phyloP scores from a whole-genome alignment of 2,329 filamentous ascomycete species.

The Grosmannia clavigera region DNA sequence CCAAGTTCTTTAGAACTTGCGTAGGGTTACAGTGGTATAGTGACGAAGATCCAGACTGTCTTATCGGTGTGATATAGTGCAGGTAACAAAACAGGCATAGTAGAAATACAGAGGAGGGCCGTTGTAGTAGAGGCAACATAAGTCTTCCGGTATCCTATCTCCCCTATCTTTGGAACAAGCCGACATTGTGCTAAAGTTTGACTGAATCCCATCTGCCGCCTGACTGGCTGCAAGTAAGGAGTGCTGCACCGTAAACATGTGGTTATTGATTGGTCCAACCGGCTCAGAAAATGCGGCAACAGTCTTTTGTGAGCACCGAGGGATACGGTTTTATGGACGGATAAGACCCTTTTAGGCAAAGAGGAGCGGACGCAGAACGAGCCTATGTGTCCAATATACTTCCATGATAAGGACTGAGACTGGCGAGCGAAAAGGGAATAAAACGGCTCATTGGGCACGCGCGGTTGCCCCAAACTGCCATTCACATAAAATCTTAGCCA shows the following conservation, averaged over 20 bases:
- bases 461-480: neutral
- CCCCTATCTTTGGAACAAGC: neutral
- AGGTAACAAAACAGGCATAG: too few species aligned
- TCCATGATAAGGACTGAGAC: neutral
- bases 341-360: neutral
- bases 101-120: neutral
- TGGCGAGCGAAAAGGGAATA: neutral
- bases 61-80: too few species aligned
- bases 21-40: too few species aligned
- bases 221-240: neutral
- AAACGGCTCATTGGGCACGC: neutral
- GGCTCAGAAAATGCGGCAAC: neutral
- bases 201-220: neutral
- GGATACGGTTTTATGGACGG: too few species aligned
- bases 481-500: neutral
- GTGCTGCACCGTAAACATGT: neutral
- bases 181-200: neutral
- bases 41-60: too few species aligned
- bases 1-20: too few species aligned
- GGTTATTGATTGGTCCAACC: neutral
- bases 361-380: neutral
- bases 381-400: neutral
- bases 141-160: neutral
- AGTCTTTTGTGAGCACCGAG: too few species aligned
- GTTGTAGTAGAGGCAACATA: neutral